Base-by-base conservation (phyloP, 306 rosid genomes). In the Urtica urens region DNA sequence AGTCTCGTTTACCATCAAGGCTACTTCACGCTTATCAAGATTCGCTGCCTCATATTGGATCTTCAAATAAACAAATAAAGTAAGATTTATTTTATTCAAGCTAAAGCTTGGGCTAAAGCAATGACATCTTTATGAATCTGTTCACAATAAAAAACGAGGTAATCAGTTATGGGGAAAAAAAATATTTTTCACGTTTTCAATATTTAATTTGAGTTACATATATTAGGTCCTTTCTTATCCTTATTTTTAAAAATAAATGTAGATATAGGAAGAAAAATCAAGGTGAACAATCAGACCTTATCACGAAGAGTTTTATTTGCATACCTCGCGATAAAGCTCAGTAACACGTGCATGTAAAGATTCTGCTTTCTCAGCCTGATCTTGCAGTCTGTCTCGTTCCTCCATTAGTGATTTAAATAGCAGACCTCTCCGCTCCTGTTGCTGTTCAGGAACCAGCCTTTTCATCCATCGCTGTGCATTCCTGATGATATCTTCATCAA, bases 31-130 rank as follows among this genome's bases (percentile, higher is more conserved):
- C 51, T 34, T 51, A 50, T 84, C 95, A 61, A 88, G 95, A 67
- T 78, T 86, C 55, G 68, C 76, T 31, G 95, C 90, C 75, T 88
- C 95, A 66, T 70, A 57, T 49, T 72, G 81, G 54, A 88, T 81
- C 97, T 88, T 55, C 63, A 68, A 51, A 59, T 20, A 48, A 31
- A 63, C 26, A 51, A 52, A 54, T 18, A 6, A 55, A 17, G 25
- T 45, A 49, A 28, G 30, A 13, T 9, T 28, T 28, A 28, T 4
- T 28, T 28, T 28, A 28, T 10, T 4, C 33, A 28, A 28, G 33
- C 33, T 28, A 4, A 28, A 28, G 33, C 33, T 28, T 28, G 37
- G 12, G 21, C 7, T n/a, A 19, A 11, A 19, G 13, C 20, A 28
- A n/a, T 16, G n/a, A n/a, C n/a, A n/a, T n/a, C n/a, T n/a, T n/a